Base-by-base conservation (phyloP, 2,329 filamentous ascomycete genomes). In the Ambrosiella xylebori region DNA sequence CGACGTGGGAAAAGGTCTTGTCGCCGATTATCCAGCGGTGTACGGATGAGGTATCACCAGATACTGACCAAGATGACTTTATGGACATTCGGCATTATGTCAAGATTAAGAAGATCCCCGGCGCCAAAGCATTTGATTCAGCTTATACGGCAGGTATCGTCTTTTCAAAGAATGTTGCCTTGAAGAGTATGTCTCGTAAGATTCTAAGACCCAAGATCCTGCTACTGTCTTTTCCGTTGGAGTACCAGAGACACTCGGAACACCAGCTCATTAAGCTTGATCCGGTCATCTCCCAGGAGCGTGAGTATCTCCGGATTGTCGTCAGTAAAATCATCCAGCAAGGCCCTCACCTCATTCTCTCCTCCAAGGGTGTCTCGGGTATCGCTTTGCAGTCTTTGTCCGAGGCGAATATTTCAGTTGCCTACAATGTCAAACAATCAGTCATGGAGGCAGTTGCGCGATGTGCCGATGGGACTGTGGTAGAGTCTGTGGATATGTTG, bases 71-170 rank as follows among this genome's bases (percentile, higher is more conserved):
- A 58, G 90, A 89, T 36, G 93, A 98, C 68, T 87, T 93, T 66
- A 97, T 98, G 76, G 93, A 98, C 67, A 93, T 98, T 61, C 81
- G 93, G 2, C 90, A 97, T 67, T 98, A 96, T 66, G 88, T 98
- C 62, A 98, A 98, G 68, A 72, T 98, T 37, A 98, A 98, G 68
- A 95, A 94, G 67, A 93, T 98, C 11, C 87, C 90, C 0, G 91
- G 93, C 13, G 91, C 90, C 13, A 85, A 80, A 62, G 90, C 91
- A 15, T 83, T 87, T 27, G 91, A 98, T 69, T 97, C 91, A 6
- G 84, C 85, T n/a, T 98, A 98, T 68, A 85, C 97, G 13, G 95
- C 93, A 8, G 94, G 93, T 0, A 84, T 98, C 7, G 90, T 98
- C 1, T 98, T 98, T 68, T 93, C 89, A 11, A 98, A 98, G 68